Evolutionary conservation across 768 basidiomycete genomes (phyloP).

Genomic region (Trametes cubensis): DNA sequence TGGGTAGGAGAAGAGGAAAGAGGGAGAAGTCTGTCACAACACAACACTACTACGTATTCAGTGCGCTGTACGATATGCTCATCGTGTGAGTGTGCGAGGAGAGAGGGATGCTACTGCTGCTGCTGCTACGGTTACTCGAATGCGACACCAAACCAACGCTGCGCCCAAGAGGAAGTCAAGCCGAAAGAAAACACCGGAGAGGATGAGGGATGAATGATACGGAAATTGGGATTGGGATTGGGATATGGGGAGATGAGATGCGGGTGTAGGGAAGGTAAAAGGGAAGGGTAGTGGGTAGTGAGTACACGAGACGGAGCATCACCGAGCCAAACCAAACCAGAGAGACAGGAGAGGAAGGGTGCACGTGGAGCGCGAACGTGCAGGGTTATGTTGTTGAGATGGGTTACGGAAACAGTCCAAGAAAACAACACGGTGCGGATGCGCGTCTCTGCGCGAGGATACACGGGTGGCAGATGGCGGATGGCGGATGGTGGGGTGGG

Average conservation of each 20-base stretch:
- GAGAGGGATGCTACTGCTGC: neutral
- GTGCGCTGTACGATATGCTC: constrained; percentile 12
- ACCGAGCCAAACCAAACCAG: constrained; percentile 14
- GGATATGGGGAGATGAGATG: neutral
- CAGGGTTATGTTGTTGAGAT: neutral
- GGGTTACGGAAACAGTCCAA: constrained; percentile 7
- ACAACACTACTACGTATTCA: constrained; percentile 14
- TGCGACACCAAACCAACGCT: constrained; percentile 3
- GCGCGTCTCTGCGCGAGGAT: constrained; percentile 9
- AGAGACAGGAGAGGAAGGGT: constrained; percentile 6
- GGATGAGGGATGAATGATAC: neutral
- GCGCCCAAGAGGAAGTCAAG: constrained; percentile 4
- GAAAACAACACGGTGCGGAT: constrained; percentile 18
- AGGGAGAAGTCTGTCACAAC: neutral
- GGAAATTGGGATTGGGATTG: too few relatives aligned
- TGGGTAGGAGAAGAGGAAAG: neutral
- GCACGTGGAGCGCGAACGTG: constrained; percentile 14
- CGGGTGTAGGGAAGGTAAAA: neutral
- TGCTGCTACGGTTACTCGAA: neutral
- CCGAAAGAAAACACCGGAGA: neutral
- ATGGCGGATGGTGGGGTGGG: too few relatives aligned
- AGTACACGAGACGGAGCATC: constrained; percentile 16
- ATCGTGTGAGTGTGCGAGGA: constrained; percentile 8
- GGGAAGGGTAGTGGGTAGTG: neutral
- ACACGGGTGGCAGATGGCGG: constrained; percentile 16